Evolutionary conservation across 139 green algal genomes (phyloP).

Genomic region (Chlorella sp.): DNA sequence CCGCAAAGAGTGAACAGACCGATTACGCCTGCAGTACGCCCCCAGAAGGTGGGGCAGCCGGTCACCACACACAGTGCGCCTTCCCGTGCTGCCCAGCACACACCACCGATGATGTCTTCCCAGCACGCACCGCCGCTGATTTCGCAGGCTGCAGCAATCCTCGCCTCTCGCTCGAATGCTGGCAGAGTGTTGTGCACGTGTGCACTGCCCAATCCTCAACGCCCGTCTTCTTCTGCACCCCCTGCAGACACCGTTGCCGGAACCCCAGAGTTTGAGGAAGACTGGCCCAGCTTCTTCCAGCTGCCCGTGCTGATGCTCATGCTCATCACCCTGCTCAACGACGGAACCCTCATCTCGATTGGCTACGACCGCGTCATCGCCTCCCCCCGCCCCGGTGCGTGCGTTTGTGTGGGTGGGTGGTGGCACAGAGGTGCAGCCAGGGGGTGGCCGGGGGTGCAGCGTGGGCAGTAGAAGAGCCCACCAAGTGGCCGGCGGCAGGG

Average conservation of each 20-base stretch:
- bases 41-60: neutral
- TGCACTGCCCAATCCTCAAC: neutral
- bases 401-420: slow-evolving; percentile 44
- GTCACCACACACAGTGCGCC: too few species aligned
- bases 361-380: slow-evolving; percentile 86
- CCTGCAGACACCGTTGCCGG: neutral
- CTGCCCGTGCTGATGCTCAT: slow-evolving; percentile 90
- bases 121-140: too few species aligned
- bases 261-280: neutral
- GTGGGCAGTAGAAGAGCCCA: neutral
- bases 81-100: too few species aligned
- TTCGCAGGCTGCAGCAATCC: too few species aligned
- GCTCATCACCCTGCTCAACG: slow-evolving; percentile 93
- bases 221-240: neutral
- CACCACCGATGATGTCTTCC: too few species aligned
- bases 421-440: neutral
- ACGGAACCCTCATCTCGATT: slow-evolving; percentile 88
- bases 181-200: too few species aligned
- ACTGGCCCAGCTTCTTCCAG: slow-evolving; percentile 78
- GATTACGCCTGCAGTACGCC: neutral
- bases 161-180: too few species aligned
- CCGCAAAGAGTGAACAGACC: neutral
- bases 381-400: slow-evolving; percentile 80
- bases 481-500: too few species aligned
- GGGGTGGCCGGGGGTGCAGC: neutral